A percentile compares a stretch with the other conserved stretches of the same genome.
Evolutionary conservation across 2,329 filamentous ascomycete species (phyloP).

Genomic region (Curvularia sp.): DNA sequence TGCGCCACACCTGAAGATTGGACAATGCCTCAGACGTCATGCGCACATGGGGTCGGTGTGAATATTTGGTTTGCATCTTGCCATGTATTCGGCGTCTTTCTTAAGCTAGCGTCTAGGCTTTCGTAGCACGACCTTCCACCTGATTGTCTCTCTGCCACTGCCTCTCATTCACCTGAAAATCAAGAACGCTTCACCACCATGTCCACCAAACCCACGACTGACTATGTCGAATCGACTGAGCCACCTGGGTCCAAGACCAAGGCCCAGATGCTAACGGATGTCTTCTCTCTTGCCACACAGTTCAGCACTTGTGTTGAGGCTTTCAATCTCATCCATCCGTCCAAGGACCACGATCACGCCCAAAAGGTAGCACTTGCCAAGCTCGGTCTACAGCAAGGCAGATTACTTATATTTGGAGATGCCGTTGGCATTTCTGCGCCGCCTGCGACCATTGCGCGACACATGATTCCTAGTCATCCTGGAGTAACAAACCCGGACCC

Average conservation of each 20-base stretch:
- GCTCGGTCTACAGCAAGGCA: constrained; percentile 56
- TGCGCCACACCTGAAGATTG: constrained; percentile 36
- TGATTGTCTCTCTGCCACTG: neutral
- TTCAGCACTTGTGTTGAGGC: constrained; percentile 58
- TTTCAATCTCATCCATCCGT: constrained; percentile 55
- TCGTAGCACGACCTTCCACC: neutral
- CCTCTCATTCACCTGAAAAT: neutral
- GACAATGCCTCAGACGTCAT: constrained; percentile 40
- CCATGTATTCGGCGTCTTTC: constrained; percentile 1
- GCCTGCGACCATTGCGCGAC: constrained; percentile 52
- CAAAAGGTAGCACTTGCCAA: constrained; percentile 55
- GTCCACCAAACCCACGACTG: constrained; percentile 23
- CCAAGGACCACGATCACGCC: constrained; percentile 51
- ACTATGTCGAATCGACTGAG: constrained; percentile 28
- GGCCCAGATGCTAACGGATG: constrained; percentile 49
- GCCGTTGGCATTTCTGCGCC: constrained; percentile 55
- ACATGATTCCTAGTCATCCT: constrained; percentile 55
- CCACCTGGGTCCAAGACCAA: constrained; percentile 31
- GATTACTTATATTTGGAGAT: constrained; percentile 58
- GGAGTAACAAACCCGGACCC: constrained; percentile 55
- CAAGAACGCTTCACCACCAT: constrained; percentile 32
- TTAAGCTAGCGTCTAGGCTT: constrained; percentile 2
- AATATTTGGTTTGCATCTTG: constrained; percentile 22
- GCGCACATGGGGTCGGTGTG: constrained; percentile 25
- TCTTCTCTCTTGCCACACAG: constrained; percentile 53